Evolutionary conservation across 2,329 filamentous ascomycete species (phyloP), one percentile per base, ranked within the genome.

Genomic region (Aureobasidium uvarum): DNA sequence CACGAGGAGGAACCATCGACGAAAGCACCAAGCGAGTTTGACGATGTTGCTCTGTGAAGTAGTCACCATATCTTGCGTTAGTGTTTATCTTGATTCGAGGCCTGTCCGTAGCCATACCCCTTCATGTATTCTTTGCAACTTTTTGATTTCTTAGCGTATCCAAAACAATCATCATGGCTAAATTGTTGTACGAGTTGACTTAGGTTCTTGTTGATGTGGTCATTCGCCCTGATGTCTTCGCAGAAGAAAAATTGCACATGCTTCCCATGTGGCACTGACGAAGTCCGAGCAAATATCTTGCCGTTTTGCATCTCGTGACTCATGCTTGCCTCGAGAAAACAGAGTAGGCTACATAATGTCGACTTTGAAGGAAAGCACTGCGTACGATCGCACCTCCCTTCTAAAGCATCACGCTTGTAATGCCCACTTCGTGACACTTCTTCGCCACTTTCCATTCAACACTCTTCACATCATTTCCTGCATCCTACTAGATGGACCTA

Each of bases 1-100:
- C 56, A 67, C 14, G 54, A 56, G 6, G 54, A 65, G 28, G 43
- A 46, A 50, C 56, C 62, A 25, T 63, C 45, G 54, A 66, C 31
- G 41, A 69, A 60, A 20, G 38, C 66, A 45, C 43, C 36, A 36
- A 67, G 56, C 39, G 67, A 72, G 28, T 72, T 74, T 60, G 70
- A 69, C 50, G 72, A 76, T 60, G 71, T 73, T 8, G 66, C 68
- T 5, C 62, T 70, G 33, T 62, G 20, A 62, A 20, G 16, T 7
- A 36, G 7, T 28, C 7, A n/a, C 43, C 28, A 25, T 60, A 18
- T 1, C 45, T 46, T 45, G 23, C 36, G 55, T 45, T 58, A 45
- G 55, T 43, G 11, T 58, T 58, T 2, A 14, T 55, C 52, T 36
- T 23, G n/a, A 8, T 43, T 56, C 38, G 52, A 23, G 36, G 52